These are phyloP conservation scores for Orychophragmus violaceus DNA, from an alignment of 345 rosid species.

Conservation along the genomic window DNA sequence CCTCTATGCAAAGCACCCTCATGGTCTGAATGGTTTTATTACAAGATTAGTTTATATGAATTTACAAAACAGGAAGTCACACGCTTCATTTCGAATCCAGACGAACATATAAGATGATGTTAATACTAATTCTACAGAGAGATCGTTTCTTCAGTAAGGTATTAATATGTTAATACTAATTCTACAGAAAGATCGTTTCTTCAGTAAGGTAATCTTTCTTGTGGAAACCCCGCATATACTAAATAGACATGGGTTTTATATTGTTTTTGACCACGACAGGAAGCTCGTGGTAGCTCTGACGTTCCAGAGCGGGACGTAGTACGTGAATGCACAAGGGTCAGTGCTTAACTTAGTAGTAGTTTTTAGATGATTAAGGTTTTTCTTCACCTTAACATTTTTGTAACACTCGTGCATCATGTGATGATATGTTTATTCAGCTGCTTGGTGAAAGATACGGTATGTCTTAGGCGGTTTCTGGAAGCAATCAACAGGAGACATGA, in stretches of 20 bases:
- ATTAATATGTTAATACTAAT: too few relatives aligned
- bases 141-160: conserved; percentile 93
- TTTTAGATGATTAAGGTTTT: background rate
- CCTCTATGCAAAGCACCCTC: conserved; percentile 91
- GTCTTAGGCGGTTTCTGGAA: conserved; percentile 66
- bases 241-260: background rate
- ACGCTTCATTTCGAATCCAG: background rate
- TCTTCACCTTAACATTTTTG: background rate
- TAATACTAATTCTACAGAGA: background rate
- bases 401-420: conserved; percentile 1
- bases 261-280: conserved; percentile 39
- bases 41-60: conserved; percentile 15
- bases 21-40: conserved; percentile 86
- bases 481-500: conserved; percentile 84
- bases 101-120: background rate
- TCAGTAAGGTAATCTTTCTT: conserved; percentile 66
- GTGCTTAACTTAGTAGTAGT: conserved; percentile 4
- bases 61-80: background rate
- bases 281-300: conserved; percentile 81
- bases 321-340: conserved; percentile 77
- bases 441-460: conserved; percentile 71
- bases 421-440: conserved; percentile 40
- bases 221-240: background rate
- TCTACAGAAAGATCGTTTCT: conserved; percentile 70
- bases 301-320: conserved; percentile 81